Base-by-base conservation (phyloP, 768 basidiomycete species). In the Tulasnella sp. region DNA sequence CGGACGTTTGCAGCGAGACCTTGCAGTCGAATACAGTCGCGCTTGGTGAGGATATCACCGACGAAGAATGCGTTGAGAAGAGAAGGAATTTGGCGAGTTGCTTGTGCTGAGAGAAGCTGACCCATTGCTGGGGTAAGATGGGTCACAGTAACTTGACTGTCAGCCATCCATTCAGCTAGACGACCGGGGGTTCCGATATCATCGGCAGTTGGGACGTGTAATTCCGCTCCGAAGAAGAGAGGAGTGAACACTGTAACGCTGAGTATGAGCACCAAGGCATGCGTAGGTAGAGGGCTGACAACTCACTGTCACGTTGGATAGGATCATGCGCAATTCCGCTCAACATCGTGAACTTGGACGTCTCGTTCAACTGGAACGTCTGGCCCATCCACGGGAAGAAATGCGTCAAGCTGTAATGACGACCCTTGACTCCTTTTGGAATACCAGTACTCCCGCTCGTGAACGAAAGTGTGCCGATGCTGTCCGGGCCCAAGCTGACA, bases 311-410 rank as follows among this genome's bases (percentile, higher is more conserved):
- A 81, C 98, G 90, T 83, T 99, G 98, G 81, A 99, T 98, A 13
- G 98, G 98, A 85, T 99, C 98, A 82, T 99, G 98, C 16, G 98
- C 98, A 76, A 99, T 99, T 26, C 98, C 98, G 81, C 95, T 96
- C 40, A 99, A 88, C 98, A 99, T 99, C 0, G 98, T 99, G 82
- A 98, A 99, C 84, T 90, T 94, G 80, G 93, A 94, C 40, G 87
- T 84, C 78, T 90, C 87, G 48, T 87, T 86, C 71, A 99, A 85
- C 1, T 88, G 91, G 83, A 99, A 99, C 40, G 91, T 85, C 83
- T 94, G 86, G 29, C 92, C 92, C 98, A 99, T 99, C 98, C 98
- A 99, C 2, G 96, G 96, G 89, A 99, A 99, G 88, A 99, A 99
- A 83, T 99, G 98, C 0, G 98, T 99, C 80, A 99, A 85, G 81